Evolutionary conservation across 768 basidiomycete species (phyloP), one percentile per base, ranked within the genome.

Genomic region (Daedaleopsis sinensis): DNA sequence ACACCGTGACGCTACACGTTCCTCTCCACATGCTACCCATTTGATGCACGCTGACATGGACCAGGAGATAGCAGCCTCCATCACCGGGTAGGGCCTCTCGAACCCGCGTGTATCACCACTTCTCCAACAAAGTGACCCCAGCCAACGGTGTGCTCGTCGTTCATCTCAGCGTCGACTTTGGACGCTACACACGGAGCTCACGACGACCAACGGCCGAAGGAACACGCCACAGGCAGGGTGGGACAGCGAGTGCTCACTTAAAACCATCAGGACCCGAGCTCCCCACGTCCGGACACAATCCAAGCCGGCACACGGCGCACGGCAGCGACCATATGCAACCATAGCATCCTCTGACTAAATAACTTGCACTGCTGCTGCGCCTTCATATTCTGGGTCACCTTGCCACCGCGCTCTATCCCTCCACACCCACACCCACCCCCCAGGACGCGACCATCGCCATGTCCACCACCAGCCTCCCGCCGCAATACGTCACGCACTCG

Each of bases 381-480:
- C 47, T 23, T 27, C 47, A 24, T 24, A 49, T 27, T 46, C 44
- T n/a, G 15, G 7, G 7, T 48, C 49, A 35, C 24, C 23, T 6
- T 51, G 27, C 27, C 27, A 32, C 27, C 49, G 5, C 32, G 23
- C 32, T 37, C 51, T 5, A 27, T 52, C 16, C 27, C 18, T 13
- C 21, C 48, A 57, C 37, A 35, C 21, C 27, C 55, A 35, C 32
- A 8, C 35, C 19, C 47, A 57, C 39, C 12, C 42, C 21, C 35
- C 44, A 19, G 16, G 32, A 32, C 48, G 36, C 57, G n/a, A 36
- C 47, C 19, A 46, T 58, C n/a, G 19, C 63, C 71, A 88, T 89
- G 87, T 83, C 82, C 36, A 79, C 83, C 43, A 74, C 79, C 49
- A 82, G 78, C 64, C 81, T 84, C 43, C 84, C 86, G 7, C 84